phyloP scores from a whole-genome alignment of 2,329 filamentous ascomycete genomes.

The Xylariaceae sp. region DNA sequence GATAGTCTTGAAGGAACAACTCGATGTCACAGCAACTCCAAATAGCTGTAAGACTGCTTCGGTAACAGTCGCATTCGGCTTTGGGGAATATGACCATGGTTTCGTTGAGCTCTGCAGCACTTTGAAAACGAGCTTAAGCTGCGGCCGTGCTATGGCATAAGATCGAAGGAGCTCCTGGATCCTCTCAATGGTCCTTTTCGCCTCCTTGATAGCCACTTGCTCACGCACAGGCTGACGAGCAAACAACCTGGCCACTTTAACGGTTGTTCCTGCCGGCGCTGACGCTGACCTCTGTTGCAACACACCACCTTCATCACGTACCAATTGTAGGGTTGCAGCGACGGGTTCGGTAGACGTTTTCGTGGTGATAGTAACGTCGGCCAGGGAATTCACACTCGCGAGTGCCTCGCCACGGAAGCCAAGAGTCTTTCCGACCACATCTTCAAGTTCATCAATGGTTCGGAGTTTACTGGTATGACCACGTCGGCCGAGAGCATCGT shows the following conservation, averaged over 20 bases:
- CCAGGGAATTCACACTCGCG: slow-evolving; percentile 58
- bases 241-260: slow-evolving; percentile 57
- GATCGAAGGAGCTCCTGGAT: slow-evolving; percentile 57
- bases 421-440: slow-evolving; percentile 54
- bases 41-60: slow-evolving; percentile 60
- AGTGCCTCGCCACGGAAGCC: slow-evolving; percentile 74
- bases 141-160: slow-evolving; percentile 62
- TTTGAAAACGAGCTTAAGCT: slow-evolving; percentile 56
- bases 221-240: slow-evolving; percentile 57
- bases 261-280: slow-evolving; percentile 63
- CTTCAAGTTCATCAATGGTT: slow-evolving; percentile 56
- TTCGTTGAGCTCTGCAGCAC: slow-evolving; percentile 49
- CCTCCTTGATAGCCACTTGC: slow-evolving; percentile 52
- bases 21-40: slow-evolving; percentile 49
- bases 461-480: slow-evolving; percentile 70
- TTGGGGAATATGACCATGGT: slow-evolving; percentile 60
- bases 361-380: slow-evolving; percentile 57
- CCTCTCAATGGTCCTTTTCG: slow-evolving; percentile 49
- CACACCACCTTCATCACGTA: slow-evolving; percentile 38
- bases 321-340: slow-evolving; percentile 46
- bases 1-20: slow-evolving; percentile 44
- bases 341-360: slow-evolving; percentile 56
- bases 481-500: slow-evolving; percentile 55
- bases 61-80: slow-evolving; percentile 41
- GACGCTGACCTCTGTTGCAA: slow-evolving; percentile 36